Evolutionary conservation across 371 early-diverging fungal species (phyloP), one percentile per base, ranked within the genome.

Genomic region (Mucor irregularis): DNA sequence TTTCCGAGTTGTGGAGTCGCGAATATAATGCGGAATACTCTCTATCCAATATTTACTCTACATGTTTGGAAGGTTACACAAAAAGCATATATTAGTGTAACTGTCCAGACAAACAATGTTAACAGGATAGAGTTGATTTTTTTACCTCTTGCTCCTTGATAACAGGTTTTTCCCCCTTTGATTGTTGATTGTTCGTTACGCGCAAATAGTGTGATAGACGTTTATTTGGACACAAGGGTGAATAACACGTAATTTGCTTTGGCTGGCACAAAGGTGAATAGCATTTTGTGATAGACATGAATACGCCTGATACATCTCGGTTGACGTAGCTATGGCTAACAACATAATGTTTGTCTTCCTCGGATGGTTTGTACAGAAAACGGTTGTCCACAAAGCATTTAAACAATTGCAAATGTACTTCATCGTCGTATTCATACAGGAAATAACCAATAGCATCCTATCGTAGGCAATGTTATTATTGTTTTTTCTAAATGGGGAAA

Each of bases 141-240:
- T 19, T 28, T 43, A 44, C 35, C 31, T 44, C 31, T 19, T 39
- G 14, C 34, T 40, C 19, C 31, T 26, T 35, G 16, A 14, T 3
- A 11, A 35, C n/a, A 35, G n/a, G n/a, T n/a, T n/a, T n/a, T n/a
- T 35, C 35, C 16, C 16, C n/a, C n/a, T 35, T 16, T 35, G 35
- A n/a, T 35, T 35, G 35, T 35, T 42, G 0, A 5, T 1, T 8
- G n/a, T 56, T 42, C 19, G 37, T 35, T 22, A 53, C 22, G 16
- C 38, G 54, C 17, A 64, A 37, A 10, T 35, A 49, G 42, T 51
- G 28, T 26, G 56, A 46, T 13, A 51, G 40, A 16, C 40, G 49
- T 35, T 54, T 63, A 51, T 64, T 58, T 39, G 74, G 71, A 39
- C 74, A 74, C 2, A 69, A 35, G 14, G 71, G 49, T 9, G 74